Conservation (phyloP, 2,329 filamentous ascomycete species). For the Calonectria hawksworthii region DNA sequence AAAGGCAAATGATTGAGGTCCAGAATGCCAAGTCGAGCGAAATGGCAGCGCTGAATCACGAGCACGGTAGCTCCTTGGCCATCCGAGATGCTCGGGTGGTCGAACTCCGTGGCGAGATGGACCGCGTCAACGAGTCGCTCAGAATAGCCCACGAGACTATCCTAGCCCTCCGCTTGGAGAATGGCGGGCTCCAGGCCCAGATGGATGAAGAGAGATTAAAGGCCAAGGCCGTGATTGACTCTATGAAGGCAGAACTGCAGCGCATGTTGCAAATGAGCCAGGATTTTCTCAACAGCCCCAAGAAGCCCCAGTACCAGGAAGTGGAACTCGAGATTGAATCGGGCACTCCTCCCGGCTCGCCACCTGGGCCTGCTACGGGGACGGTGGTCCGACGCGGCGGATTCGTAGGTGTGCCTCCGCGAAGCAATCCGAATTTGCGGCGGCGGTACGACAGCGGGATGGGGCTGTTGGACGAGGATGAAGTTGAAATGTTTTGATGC, state of each 20-base stretch:
- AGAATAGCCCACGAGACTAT: conserved; percentile 63
- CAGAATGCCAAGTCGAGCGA: conserved; percentile 52
- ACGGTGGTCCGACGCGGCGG: conserved; percentile 32
- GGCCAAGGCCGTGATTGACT: conserved; percentile 61
- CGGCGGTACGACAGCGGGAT: conserved; percentile 69
- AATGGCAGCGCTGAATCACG: conserved; percentile 53
- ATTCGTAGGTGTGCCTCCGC: conserved; percentile 48
- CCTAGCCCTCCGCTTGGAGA: conserved; percentile 61
- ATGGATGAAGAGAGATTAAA: conserved; percentile 55
- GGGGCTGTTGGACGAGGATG: conserved; percentile 68
- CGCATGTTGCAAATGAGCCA: conserved; percentile 62
- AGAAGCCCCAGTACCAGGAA: conserved; percentile 29
- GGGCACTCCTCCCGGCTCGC: conserved; percentile 3
- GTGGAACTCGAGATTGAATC: not conserved
- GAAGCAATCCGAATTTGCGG: conserved; percentile 54
- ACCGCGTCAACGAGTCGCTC: conserved; percentile 60
- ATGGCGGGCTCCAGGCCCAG: conserved; percentile 53
- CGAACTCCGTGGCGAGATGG: conserved; percentile 64
- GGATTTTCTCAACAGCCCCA: conserved; percentile 56
- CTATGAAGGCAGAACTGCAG: conserved; percentile 66
- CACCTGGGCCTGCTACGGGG: conserved; percentile 33
- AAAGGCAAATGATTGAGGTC: conserved; percentile 54
- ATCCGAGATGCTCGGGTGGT: conserved; percentile 64
- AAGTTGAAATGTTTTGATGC: conserved; percentile 50
- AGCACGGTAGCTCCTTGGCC: conserved; percentile 63